Conservation (phyloP, 2,329 filamentous ascomycete genomes). For the Ophiostoma perfectum region DNA sequence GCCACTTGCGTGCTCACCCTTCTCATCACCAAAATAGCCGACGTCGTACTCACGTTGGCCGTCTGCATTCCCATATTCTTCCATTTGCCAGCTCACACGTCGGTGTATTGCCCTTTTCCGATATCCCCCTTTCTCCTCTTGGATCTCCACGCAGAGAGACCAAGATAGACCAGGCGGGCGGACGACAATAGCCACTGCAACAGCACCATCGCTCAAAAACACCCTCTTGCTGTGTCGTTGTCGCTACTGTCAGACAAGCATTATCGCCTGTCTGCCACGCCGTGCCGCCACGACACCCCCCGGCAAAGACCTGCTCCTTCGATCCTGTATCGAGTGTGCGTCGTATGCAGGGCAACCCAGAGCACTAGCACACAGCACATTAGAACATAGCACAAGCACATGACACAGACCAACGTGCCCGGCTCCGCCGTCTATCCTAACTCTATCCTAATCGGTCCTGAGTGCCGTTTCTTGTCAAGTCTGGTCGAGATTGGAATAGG, state of each 20-base stretch:
- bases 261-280: not conserved
- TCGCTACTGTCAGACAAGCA: not conserved
- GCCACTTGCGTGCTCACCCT: too few relatives aligned
- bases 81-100: not conserved
- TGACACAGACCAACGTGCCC: not conserved
- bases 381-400: not conserved
- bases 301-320: not conserved
- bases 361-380: too few relatives aligned
- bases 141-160: not conserved
- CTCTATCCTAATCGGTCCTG: not conserved
- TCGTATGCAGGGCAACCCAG: too few relatives aligned
- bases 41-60: too few relatives aligned
- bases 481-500: not conserved
- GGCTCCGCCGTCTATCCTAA: not conserved
- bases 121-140: not conserved
- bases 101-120: slow-evolving; percentile 14
- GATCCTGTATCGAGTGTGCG: too few relatives aligned
- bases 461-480: not conserved
- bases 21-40: too few relatives aligned
- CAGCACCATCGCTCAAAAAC: too few relatives aligned
- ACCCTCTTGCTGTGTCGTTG: too few relatives aligned
- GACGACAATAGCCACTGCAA: too few relatives aligned
- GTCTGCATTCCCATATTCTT: too few relatives aligned
- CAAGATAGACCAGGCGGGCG: not conserved
- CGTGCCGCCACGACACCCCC: not conserved